These are phyloP conservation scores for Pseudogymnoascus sp. DNA, from an alignment of 2,329 filamentous ascomycete species.

Conservation along the genomic window DNA sequence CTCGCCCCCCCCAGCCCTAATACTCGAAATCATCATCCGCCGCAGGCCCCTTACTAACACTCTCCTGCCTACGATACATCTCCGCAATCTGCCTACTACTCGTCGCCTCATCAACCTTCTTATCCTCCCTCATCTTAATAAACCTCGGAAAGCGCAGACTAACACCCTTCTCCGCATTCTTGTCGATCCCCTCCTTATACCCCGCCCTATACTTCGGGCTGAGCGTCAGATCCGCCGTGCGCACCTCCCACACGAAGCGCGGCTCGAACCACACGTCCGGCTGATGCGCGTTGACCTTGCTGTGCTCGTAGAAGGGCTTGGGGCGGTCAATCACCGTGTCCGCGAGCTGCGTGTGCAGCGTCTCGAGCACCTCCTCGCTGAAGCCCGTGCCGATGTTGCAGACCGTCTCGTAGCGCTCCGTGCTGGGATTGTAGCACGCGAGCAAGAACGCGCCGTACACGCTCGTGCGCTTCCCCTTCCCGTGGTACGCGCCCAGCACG, in stretches of 20 bases:
- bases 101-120: constrained; percentile 88
- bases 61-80: constrained; percentile 95
- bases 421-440: constrained; percentile 77
- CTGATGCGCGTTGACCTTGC: constrained; percentile 76
- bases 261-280: constrained; percentile 99
- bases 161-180: constrained; percentile 66
- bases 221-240: constrained; percentile 88
- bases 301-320: constrained; percentile 92
- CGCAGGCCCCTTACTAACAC: constrained; percentile 71
- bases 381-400: constrained; percentile 99
- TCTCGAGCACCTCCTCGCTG: constrained; percentile 86
- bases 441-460: constrained; percentile 94
- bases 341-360: constrained; percentile 68
- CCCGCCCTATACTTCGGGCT: constrained; percentile 92
- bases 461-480: constrained; percentile 89
- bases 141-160: constrained; percentile 87
- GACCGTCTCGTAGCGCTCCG: constrained; percentile 83
- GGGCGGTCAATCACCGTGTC: constrained; percentile 76
- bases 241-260: constrained; percentile 91
- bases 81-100: constrained; percentile 79
- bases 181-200: constrained; percentile 67
- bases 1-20: constrained; percentile 32
- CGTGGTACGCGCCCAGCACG: constrained; percentile 87
- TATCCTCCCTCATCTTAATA: constrained; percentile 86
- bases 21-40: constrained; percentile 99